A percentile compares a stretch with the other conserved stretches of the same genome.
These are phyloP conservation scores for Diaporthe sp. DNA, from an alignment of 2,329 filamentous ascomycete species.

Conservation along the genomic window DNA sequence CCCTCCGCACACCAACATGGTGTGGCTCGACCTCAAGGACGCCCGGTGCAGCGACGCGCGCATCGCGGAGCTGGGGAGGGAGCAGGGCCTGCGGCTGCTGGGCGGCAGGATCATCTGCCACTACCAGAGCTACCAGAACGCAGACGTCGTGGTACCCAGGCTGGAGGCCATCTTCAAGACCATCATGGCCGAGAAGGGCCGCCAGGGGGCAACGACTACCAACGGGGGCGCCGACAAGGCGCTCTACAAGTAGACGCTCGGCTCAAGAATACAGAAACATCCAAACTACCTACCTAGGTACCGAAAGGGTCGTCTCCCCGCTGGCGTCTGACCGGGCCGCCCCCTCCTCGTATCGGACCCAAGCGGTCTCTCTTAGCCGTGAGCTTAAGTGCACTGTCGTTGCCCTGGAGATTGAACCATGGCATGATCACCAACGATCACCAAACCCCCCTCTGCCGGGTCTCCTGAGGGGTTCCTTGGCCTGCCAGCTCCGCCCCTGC, in stretches of 20 bases:
- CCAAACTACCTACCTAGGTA: too few species aligned
- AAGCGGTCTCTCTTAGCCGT: not conserved
- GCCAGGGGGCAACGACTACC: constrained; percentile 27
- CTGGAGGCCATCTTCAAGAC: constrained; percentile 66
- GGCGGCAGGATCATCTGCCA: constrained; percentile 58
- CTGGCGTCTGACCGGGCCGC: not conserved
- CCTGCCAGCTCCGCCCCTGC: not conserved
- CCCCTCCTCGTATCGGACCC: constrained; percentile 1
- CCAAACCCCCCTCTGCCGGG: not conserved
- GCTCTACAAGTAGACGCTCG: constrained; percentile 23
- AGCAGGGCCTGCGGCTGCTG: constrained; percentile 54
- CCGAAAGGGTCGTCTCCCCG: not conserved
- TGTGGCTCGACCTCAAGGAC: constrained; percentile 80
- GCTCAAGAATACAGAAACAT: not conserved
- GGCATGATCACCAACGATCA: not conserved
- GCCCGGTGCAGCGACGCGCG: constrained; percentile 56
- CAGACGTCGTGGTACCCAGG: constrained; percentile 67
- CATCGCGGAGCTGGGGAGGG: constrained; percentile 52
- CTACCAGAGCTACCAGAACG: constrained; percentile 71
- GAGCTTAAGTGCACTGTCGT: not conserved
- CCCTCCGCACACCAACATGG: constrained; percentile 91
- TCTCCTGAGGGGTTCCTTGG: not conserved
- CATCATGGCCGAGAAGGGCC: constrained; percentile 42
- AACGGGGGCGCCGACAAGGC: constrained; percentile 2
- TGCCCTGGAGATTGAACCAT: not conserved